Percentiles rank a stretch among this genome's conserved stretches.
phyloP scores from a whole-genome alignment of 257 asterid genomes.

The Catharanthus roseus region DNA sequence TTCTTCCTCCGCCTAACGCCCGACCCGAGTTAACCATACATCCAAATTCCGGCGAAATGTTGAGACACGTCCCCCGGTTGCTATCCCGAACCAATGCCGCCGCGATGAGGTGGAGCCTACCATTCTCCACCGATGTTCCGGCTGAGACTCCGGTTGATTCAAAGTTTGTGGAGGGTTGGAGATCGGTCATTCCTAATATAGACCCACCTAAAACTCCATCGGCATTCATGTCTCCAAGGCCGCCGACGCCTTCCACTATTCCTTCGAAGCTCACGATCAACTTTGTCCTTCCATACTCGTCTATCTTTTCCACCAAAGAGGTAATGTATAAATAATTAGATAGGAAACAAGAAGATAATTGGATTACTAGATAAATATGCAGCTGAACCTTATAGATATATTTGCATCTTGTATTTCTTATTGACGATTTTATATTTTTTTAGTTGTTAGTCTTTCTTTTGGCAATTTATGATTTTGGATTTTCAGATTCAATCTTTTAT shows the following conservation, averaged over 20 bases:
- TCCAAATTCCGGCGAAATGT: constrained; percentile 28
- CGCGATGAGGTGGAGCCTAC: constrained; percentile 55
- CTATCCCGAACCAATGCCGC: constrained; percentile 46
- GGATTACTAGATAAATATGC: no score
- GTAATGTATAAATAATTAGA: no score
- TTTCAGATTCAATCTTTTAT: not conserved
- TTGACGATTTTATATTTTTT: not conserved
- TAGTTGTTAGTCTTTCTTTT: not conserved
- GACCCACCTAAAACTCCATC: constrained; percentile 71
- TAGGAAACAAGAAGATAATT: no score
- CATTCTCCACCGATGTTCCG: constrained; percentile 49
- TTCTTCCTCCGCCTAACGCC: constrained; percentile 18
- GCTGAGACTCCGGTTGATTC: constrained; percentile 51
- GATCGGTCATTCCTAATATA: constrained; percentile 44
- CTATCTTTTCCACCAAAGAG: constrained; percentile 58
- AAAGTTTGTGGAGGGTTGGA: constrained; percentile 58
- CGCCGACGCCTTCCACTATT: constrained; percentile 56
- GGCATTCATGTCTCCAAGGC: constrained; percentile 60
- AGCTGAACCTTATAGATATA: not conserved
- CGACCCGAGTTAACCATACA: constrained; percentile 16
- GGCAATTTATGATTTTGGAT: not conserved
- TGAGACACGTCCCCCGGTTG: constrained; percentile 48
- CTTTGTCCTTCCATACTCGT: constrained; percentile 69
- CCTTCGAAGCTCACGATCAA: constrained; percentile 84
- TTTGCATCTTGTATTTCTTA: not conserved